These are phyloP conservation scores for Xylaria sp. DNA, from an alignment of 2,329 filamentous ascomycete species.

Conservation along the genomic window DNA sequence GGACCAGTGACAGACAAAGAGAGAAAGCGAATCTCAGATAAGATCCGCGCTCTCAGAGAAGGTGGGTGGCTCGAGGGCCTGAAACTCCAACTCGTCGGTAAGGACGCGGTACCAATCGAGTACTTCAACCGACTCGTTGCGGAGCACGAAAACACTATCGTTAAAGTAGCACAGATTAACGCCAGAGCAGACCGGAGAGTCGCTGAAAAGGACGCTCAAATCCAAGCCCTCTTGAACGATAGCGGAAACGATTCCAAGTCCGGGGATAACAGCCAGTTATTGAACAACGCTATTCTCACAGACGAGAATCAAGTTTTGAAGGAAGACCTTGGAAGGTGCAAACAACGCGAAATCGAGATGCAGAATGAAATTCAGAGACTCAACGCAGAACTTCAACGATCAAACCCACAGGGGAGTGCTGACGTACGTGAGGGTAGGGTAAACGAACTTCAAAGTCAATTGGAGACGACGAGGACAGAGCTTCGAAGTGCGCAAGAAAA, in stretches of 20 bases:
- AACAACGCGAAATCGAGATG: neutral
- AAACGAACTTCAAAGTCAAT: neutral
- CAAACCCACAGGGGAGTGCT: neutral
- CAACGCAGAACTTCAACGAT: neutral
- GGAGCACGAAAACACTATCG: slow-evolving; percentile 38
- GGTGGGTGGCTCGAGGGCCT: slow-evolving; percentile 39
- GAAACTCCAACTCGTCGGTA: slow-evolving; percentile 30
- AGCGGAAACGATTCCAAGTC: neutral
- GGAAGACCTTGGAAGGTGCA: neutral
- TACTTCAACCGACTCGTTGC: slow-evolving; percentile 42
- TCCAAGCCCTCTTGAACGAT: neutral
- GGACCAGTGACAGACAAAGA: slow-evolving; percentile 26
- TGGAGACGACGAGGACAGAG: neutral
- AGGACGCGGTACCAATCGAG: slow-evolving; percentile 36
- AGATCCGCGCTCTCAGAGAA: slow-evolving; percentile 24
- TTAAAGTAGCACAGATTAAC: slow-evolving; percentile 27
- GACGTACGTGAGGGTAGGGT: neutral
- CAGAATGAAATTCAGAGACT: slow-evolving; percentile 6
- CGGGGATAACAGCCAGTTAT: neutral
- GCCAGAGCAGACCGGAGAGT: neutral
- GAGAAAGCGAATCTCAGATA: slow-evolving; percentile 29
- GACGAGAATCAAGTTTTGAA: slow-evolving; percentile 4
- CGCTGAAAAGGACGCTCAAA: slow-evolving; percentile 12
- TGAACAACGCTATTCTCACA: neutral
- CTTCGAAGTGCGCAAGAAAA: slow-evolving; percentile 6